Percentiles rank a stretch among this genome's conserved stretches.
Conservation (phyloP, 2,329 filamentous ascomycete genomes). For the Clarireedia homoeocarpa region DNA sequence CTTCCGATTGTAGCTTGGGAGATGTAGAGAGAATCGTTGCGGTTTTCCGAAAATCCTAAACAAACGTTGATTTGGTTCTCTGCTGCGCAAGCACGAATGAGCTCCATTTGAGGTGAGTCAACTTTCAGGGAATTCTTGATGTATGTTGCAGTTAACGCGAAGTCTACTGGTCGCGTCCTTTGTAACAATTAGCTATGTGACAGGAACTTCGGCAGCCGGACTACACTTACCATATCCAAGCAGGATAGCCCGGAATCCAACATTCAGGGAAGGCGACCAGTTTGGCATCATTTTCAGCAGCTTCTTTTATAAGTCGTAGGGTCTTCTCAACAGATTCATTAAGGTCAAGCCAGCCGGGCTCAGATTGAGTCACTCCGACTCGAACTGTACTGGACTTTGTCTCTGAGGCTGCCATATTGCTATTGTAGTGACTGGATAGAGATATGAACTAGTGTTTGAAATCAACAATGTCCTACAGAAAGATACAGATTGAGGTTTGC, state of each 20-base stretch:
- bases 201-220: neutral
- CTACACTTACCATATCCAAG: neutral
- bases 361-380: slow-evolving; percentile 45
- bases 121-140: slow-evolving; percentile 28
- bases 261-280: slow-evolving; percentile 47
- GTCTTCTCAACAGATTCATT: slow-evolving; percentile 47
- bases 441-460: neutral
- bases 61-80: slow-evolving; percentile 39
- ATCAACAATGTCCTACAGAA: too few species aligned
- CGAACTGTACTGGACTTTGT: neutral
- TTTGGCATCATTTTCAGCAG: slow-evolving; percentile 43
- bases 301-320: slow-evolving; percentile 46
- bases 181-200: neutral
- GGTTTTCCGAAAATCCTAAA: slow-evolving; percentile 39
- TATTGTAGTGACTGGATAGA: neutral
- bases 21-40: slow-evolving; percentile 37
- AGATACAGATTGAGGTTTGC: too few species aligned
- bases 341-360: slow-evolving; percentile 53
- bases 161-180: neutral
- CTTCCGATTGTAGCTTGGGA: slow-evolving; percentile 44
- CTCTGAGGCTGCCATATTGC: neutral
- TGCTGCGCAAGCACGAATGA: slow-evolving; percentile 36
- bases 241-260: slow-evolving; percentile 28
- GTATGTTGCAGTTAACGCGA: neutral
- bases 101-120: slow-evolving; percentile 35